phyloP scores from a whole-genome alignment of 2,329 filamentous ascomycete species.

The Nothophoma quercina region DNA sequence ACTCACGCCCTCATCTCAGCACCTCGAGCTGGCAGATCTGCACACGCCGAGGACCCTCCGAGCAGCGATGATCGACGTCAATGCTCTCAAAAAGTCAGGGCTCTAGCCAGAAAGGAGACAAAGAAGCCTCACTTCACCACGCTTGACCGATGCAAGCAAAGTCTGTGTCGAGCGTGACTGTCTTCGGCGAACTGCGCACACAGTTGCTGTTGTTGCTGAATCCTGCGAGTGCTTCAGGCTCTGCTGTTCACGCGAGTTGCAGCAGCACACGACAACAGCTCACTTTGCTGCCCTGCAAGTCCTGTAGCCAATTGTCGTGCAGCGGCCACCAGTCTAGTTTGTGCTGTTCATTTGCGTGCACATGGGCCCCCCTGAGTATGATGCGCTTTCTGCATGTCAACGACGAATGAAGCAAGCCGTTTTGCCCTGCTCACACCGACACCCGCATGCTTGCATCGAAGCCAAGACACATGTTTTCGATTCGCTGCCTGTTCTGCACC shows the following conservation, averaged over 20 bases:
- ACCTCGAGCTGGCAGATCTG: constrained; percentile 15
- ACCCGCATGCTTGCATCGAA: constrained; percentile 20
- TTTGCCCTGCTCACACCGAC: constrained; percentile 16
- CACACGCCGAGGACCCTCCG: constrained; percentile 21
- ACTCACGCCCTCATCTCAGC: not conserved
- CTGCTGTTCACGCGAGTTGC: constrained; percentile 2
- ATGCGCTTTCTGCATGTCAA: constrained; percentile 14
- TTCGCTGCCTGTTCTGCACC: constrained; percentile 11
- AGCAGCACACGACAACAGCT: constrained; percentile 25
- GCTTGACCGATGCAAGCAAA: constrained; percentile 18
- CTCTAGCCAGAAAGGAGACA: constrained; percentile 13
- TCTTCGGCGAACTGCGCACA: constrained; percentile 7
- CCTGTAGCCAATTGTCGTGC: constrained; percentile 12
- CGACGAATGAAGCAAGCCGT: constrained; percentile 27
- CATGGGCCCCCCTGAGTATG: constrained; percentile 29
- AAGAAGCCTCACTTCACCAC: constrained; percentile 11
- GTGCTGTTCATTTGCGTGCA: constrained; percentile 41
- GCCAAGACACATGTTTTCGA: constrained; percentile 7
- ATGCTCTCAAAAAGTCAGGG: constrained; percentile 5
- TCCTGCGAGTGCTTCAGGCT: not conserved
- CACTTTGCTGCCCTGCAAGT: constrained; percentile 1
- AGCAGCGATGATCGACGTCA: constrained; percentile 19
- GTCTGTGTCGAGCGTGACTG: constrained; percentile 5
- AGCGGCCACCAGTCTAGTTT: constrained; percentile 28
- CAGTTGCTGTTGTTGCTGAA: not conserved